Percentiles rank a stretch among this genome's conserved stretches.
Evolutionary conservation across 2,329 filamentous ascomycete species (phyloP).

Genomic region (Pleomassaria siparia): DNA sequence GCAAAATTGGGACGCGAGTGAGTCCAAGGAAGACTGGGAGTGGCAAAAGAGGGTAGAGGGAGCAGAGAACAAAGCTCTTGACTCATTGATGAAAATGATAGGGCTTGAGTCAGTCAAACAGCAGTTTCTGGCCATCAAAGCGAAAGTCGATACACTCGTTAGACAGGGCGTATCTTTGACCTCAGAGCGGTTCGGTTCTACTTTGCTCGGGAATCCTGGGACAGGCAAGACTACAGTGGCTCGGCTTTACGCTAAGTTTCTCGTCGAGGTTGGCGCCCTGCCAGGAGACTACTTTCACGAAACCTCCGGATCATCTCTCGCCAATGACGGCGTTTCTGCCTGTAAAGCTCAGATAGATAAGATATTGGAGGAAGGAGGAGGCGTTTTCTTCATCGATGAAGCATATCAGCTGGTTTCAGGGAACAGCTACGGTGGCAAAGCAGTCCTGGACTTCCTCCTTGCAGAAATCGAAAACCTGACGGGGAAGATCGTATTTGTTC

Average conservation of each 20-base stretch:
- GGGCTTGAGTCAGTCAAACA: conserved; percentile 67
- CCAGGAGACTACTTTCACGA: conserved; percentile 64
- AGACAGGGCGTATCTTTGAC: conserved; percentile 60
- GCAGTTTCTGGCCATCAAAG: conserved; percentile 64
- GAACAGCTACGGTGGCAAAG: conserved; percentile 58
- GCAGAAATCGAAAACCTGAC: conserved; percentile 71
- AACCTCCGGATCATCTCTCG: conserved; percentile 67
- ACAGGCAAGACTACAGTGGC: conserved; percentile 80
- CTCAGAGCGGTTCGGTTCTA: conserved; percentile 63
- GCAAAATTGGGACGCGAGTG: conserved; percentile 18
- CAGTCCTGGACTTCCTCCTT: conserved; percentile 70
- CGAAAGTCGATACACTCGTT: conserved; percentile 60
- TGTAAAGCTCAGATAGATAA: conserved; percentile 60
- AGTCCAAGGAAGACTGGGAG: conserved; percentile 60
- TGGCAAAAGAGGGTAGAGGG: conserved; percentile 58
- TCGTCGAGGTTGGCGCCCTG: conserved; percentile 63
- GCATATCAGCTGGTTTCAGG: conserved; percentile 71
- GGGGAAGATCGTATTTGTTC: conserved; percentile 69
- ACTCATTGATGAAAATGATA: conserved; percentile 69
- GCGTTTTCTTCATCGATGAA: conserved; percentile 76
- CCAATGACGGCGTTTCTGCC: conserved; percentile 61
- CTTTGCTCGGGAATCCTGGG: conserved; percentile 72
- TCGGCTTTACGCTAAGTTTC: conserved; percentile 66
- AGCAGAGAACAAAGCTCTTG: conserved; percentile 56
- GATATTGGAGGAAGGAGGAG: conserved; percentile 62